A percentile compares a stretch with the other conserved stretches of the same genome.
phyloP scores from a whole-genome alignment of 352 stramenopile species.

The Peronospora farinosa region DNA sequence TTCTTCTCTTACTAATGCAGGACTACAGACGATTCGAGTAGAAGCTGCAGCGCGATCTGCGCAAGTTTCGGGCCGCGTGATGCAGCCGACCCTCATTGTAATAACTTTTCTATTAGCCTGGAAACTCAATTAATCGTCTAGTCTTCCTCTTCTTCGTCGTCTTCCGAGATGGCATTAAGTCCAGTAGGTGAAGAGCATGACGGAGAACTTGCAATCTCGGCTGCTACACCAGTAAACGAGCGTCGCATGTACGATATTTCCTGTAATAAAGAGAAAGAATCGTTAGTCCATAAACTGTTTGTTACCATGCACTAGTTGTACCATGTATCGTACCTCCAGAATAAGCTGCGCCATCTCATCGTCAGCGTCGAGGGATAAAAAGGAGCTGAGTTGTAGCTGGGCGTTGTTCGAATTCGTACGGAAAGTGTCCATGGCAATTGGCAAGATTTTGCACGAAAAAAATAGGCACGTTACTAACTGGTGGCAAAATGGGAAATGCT shows the following conservation, averaged over 20 bases:
- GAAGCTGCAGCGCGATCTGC: constrained; percentile 5
- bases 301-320: background rate
- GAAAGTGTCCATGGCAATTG: constrained; percentile 33
- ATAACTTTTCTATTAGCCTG: constrained; percentile 18
- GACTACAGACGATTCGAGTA: background rate
- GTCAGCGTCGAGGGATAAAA: constrained; percentile 63
- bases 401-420: constrained; percentile 31
- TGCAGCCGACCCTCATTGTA: constrained; percentile 10
- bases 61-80: constrained; percentile 10
- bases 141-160: constrained; percentile 52
- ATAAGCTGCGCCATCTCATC: constrained; percentile 76
- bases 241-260: constrained; percentile 62
- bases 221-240: constrained; percentile 59
- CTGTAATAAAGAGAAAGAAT: constrained; percentile 20
- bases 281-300: constrained; percentile 1
- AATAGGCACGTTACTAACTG: constrained; percentile 8
- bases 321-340: constrained; percentile 50
- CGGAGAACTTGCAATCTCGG: constrained; percentile 62
- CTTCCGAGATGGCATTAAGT: constrained; percentile 70
- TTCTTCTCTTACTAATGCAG: constrained; percentile 10
- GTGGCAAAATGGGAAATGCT: constrained; percentile 21
- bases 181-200: constrained; percentile 47
- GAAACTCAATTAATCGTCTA: constrained; percentile 7
- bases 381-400: constrained; percentile 69
- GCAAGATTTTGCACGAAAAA: background rate